Conservation (phyloP, 2,329 filamentous ascomycete species). For the Exophiala viscosa region DNA sequence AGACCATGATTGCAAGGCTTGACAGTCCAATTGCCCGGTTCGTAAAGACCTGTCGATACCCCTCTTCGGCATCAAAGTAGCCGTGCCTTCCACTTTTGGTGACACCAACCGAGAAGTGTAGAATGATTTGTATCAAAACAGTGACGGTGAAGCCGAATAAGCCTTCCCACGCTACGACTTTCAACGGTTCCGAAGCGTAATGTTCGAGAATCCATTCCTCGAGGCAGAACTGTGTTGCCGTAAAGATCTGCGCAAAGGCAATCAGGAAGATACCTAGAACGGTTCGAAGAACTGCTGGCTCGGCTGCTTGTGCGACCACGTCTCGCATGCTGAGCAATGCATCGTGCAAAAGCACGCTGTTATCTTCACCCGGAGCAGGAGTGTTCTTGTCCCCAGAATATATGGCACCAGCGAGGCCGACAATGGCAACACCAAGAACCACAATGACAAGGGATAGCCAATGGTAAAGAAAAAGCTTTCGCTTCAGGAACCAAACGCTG, state of each 20-base stretch:
- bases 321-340: constrained; percentile 36
- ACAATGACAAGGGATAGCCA: constrained; percentile 87
- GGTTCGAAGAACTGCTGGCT: constrained; percentile 61
- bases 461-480: constrained; percentile 79
- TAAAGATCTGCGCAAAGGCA: constrained; percentile 92
- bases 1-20: constrained; percentile 91
- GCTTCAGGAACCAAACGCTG: constrained; percentile 82
- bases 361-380: constrained; percentile 33
- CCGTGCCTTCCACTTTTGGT: constrained; percentile 71
- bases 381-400: constrained; percentile 53
- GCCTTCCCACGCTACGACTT: constrained; percentile 94
- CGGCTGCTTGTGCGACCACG: constrained; percentile 40
- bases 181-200: constrained; percentile 76
- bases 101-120: constrained; percentile 73
- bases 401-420: constrained; percentile 83
- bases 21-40: constrained; percentile 69
- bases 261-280: constrained; percentile 85
- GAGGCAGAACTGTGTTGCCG: constrained; percentile 89
- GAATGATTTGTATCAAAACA: constrained; percentile 68
- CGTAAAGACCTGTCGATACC: constrained; percentile 73
- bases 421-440: constrained; percentile 79
- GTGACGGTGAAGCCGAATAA: constrained; percentile 84
- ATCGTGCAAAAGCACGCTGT: constrained; percentile 30
- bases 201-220: constrained; percentile 89
- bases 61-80: constrained; percentile 87